phyloP scores from a whole-genome alignment of 768 basidiomycete species.

The Saitozyma podzolica region DNA sequence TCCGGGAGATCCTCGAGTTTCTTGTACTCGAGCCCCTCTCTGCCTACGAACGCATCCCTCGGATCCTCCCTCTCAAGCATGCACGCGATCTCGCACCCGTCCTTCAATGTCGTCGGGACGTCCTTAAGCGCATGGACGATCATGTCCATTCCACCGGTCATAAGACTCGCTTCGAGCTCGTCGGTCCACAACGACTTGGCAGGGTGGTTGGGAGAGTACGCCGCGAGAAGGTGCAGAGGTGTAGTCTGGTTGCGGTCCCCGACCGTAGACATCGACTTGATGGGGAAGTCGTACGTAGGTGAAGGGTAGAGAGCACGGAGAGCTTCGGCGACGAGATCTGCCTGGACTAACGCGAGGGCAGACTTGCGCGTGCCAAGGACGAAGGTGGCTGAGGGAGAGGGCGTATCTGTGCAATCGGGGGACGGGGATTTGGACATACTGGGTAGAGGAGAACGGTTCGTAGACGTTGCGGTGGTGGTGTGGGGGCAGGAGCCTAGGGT shows the following conservation, averaged over 20 bases:
- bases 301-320: slow-evolving; percentile 63
- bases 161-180: slow-evolving; percentile 86
- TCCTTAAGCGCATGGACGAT: slow-evolving; percentile 92
- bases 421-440: background rate
- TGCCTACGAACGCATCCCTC: slow-evolving; percentile 83
- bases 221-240: slow-evolving; percentile 75
- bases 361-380: slow-evolving; percentile 79
- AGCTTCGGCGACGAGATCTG: slow-evolving; percentile 70
- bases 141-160: slow-evolving; percentile 75
- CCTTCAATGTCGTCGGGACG: slow-evolving; percentile 81
- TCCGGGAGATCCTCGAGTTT: slow-evolving; percentile 76
- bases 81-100: slow-evolving; percentile 79
- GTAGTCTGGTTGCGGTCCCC: slow-evolving; percentile 89
- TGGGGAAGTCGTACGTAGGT: slow-evolving; percentile 55
- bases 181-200: slow-evolving; percentile 80
- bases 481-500: background rate
- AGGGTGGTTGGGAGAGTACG: slow-evolving; percentile 31
- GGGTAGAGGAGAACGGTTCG: background rate
- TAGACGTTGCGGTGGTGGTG: background rate
- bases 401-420: no score
- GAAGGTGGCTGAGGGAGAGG: background rate
- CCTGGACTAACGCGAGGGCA: slow-evolving; percentile 85
- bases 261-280: slow-evolving; percentile 68
- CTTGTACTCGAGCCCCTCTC: slow-evolving; percentile 68
- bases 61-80: slow-evolving; percentile 85